Percentiles rank a stretch among this genome's conserved stretches.
Conservation (phyloP, 371 early-diverging fungal genomes). For the Smittium culicis region DNA sequence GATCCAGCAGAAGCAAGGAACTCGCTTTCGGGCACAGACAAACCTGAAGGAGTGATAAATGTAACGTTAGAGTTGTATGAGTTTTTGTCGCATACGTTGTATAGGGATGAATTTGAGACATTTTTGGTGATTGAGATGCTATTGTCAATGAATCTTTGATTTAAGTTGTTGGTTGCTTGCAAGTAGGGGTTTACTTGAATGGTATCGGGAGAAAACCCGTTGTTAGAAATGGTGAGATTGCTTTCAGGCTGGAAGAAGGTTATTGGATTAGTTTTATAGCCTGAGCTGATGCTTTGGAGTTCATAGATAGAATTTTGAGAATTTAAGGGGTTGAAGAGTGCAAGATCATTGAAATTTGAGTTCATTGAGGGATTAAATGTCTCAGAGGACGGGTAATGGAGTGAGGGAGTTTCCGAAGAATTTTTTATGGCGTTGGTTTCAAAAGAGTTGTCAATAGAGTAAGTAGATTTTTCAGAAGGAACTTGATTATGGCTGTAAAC, state of each 20-base stretch:
- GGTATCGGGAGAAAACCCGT: not conserved
- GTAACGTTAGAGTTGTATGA: not conserved
- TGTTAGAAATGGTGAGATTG: not conserved
- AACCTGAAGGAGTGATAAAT: not conserved
- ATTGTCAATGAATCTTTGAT: not conserved
- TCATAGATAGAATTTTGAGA: not conserved
- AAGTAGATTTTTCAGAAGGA: too few relatives aligned
- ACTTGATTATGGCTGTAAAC: too few relatives aligned
- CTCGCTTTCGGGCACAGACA: not conserved
- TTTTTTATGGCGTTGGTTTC: too few relatives aligned
- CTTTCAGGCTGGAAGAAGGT: not conserved
- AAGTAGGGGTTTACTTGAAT: not conserved
- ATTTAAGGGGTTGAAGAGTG: not conserved
- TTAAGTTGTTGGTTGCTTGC: not conserved
- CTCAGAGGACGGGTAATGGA: too few relatives aligned
- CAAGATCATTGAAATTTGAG: too few relatives aligned
- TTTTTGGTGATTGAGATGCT: not conserved
- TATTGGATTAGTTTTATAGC: not conserved
- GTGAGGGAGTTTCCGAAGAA: too few relatives aligned
- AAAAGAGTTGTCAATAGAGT: too few relatives aligned
- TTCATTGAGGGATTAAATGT: too few relatives aligned
- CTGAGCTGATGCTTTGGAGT: not conserved
- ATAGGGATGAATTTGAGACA: not conserved
- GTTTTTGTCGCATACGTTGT: not conserved
- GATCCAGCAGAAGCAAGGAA: not conserved